phyloP scores from a whole-genome alignment of 2,329 filamentous ascomycete species.

The Aureobasidium leucospermi region DNA sequence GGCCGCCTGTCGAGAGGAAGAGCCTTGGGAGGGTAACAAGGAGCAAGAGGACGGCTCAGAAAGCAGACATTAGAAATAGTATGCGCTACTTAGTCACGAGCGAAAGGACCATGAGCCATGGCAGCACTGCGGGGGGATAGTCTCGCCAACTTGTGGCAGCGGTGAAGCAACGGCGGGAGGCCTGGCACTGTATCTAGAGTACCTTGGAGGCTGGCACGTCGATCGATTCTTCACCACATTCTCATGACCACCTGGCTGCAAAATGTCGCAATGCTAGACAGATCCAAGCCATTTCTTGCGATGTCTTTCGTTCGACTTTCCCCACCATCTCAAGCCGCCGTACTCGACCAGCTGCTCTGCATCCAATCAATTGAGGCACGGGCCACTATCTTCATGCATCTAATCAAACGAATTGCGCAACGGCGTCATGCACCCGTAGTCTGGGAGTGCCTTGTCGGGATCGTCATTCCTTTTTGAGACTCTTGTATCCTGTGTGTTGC shows the following conservation, averaged over 20 bases:
- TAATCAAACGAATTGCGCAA: conserved; percentile 8
- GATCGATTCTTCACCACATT: not conserved
- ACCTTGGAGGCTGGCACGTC: not conserved
- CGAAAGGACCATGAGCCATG: not conserved
- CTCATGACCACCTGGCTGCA: not conserved
- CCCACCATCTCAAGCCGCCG: not conserved
- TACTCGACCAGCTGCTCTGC: not conserved
- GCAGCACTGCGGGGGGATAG: conserved; percentile 4
- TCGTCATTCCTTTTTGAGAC: not conserved
- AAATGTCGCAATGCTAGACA: conserved; percentile 8
- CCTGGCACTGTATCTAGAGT: not conserved
- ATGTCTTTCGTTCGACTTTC: not conserved
- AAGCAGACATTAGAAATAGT: conserved; percentile 1
- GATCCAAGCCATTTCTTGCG: not conserved
- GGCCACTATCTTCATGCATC: conserved; percentile 5
- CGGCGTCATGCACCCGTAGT: conserved; percentile 3
- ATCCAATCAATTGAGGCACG: conserved; percentile 3
- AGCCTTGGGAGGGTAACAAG: not conserved
- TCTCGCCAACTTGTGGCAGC: conserved; percentile 2
- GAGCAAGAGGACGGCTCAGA: not conserved
- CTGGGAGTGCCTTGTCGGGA: not conserved
- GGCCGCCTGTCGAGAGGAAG: not conserved
- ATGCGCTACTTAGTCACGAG: conserved; percentile 13
- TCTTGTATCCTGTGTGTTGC: not conserved
- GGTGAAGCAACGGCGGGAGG: conserved; percentile 9